Base-by-base conservation (phyloP, 768 basidiomycete genomes). In the Phaeotremella fagi region DNA sequence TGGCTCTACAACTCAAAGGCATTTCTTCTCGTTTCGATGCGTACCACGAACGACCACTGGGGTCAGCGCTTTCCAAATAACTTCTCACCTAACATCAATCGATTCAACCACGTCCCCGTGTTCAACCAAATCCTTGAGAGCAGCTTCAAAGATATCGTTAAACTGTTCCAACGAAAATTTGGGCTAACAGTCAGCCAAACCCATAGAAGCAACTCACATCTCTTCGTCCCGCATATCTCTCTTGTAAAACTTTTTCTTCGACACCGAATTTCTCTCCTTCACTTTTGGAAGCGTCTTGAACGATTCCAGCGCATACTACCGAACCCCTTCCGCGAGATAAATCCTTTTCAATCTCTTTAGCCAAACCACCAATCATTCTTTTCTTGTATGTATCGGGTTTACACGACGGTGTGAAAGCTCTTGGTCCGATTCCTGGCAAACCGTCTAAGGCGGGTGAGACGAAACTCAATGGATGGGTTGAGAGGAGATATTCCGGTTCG, bases 361-460 rank as follows among this genome's bases (percentile, higher is more conserved):
- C 76, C n/a, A 72, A 56, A 25, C 59, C 59, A 1, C 70, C 71
- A 9, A 76, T 66, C 31, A 72, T 60, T 41, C 74, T 63, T 43
- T 68, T 69, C 51, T 68, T 75, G 47, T 64, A 71, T 15, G 75
- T 76, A 51, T 78, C 77, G 7, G 76, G 71, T 18, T 59, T 63
- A 55, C 77, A 78, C 3, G 33, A 37, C 3, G 75, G 71, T 2
- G 75, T 54, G 55, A 75, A 63, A 1, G 75, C 72, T 16, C 68
- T 25, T 1, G 71, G 64, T 22, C 72, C 72, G 11, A 74, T 3
- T 1, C 68, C 55, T 25, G 69, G 61, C 31, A 74, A 22, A 27
- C 72, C 70, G 51, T 71, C 55, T 28, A 60, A n/a, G 20, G 62
- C 20, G 23, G 58, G 46, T 27, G 58, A 41, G 29, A 68, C 18